Evolutionary conservation across 768 basidiomycete species (phyloP).

Genomic region (Trametes villosa): DNA sequence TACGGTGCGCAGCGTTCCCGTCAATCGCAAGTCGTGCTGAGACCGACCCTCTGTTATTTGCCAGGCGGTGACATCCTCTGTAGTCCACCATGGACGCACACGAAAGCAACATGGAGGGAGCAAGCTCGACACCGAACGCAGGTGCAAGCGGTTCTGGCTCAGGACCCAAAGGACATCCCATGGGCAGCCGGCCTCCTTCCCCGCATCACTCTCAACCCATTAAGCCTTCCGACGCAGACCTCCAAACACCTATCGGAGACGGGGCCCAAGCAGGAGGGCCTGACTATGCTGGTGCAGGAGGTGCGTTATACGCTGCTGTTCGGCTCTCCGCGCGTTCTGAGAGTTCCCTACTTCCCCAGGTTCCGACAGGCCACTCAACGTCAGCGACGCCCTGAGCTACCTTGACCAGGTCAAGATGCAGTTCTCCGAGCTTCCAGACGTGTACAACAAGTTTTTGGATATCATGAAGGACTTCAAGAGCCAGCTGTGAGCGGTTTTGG

Average conservation of each 20-base stretch:
- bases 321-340: neutral
- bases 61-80: too few relatives aligned
- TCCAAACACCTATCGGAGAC: neutral
- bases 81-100: neutral
- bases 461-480: slow-evolving; percentile 82
- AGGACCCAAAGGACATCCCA: neutral
- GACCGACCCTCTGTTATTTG: slow-evolving; percentile 1
- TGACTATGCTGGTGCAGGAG: neutral
- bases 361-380: slow-evolving; percentile 56
- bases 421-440: slow-evolving; percentile 61
- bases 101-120: neutral
- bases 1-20: neutral
- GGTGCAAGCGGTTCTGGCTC: neutral
- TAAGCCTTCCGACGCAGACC: neutral
- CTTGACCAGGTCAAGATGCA: slow-evolving; percentile 67
- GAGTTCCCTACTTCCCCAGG: neutral
- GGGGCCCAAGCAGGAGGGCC: neutral
- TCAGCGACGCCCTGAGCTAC: slow-evolving; percentile 64
- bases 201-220: slow-evolving; percentile 2
- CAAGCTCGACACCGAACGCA: neutral
- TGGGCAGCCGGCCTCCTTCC: slow-evolving; percentile 1
- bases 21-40: slow-evolving; percentile 1
- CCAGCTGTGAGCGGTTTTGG: slow-evolving; percentile 46
- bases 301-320: neutral
- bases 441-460: slow-evolving; percentile 66